A percentile compares a stretch with the other conserved stretches of the same genome.
Evolutionary conservation across 768 basidiomycete genomes (phyloP).

Genomic region (Suillus placidus): DNA sequence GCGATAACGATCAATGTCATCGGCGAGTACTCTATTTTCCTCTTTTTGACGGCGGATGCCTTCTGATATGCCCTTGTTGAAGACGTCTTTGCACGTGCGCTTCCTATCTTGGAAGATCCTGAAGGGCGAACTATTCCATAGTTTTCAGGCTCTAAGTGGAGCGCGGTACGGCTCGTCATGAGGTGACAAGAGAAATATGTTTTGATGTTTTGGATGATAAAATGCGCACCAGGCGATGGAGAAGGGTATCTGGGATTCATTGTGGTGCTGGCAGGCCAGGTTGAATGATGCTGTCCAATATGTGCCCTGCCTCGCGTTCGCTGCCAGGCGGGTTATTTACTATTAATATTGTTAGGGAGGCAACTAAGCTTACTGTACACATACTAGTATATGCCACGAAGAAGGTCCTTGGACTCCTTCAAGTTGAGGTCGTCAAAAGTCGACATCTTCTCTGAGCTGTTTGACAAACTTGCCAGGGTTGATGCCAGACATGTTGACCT

Average conservation of each 20-base stretch:
- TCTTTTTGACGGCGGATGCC: slow-evolving; percentile 44
- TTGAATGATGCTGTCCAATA: slow-evolving; percentile 35
- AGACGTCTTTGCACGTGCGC: slow-evolving; percentile 40
- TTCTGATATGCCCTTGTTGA: slow-evolving; percentile 42
- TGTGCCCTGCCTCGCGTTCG: slow-evolving; percentile 33
- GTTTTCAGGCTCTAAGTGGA: slow-evolving; percentile 34
- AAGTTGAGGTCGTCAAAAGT: too few relatives aligned
- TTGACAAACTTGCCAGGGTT: too few relatives aligned
- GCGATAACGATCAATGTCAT: slow-evolving; percentile 37
- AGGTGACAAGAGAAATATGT: slow-evolving; percentile 37
- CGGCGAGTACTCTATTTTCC: slow-evolving; percentile 38
- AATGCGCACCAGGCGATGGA: slow-evolving; percentile 25
- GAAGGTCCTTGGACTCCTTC: too few relatives aligned
- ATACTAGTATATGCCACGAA: too few relatives aligned
- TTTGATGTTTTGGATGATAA: slow-evolving; percentile 13
- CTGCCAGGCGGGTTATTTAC: slow-evolving; percentile 32
- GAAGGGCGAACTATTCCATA: slow-evolving; percentile 44
- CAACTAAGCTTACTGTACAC: too few relatives aligned
- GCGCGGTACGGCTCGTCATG: slow-evolving; percentile 35
- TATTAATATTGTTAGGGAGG: too few relatives aligned
- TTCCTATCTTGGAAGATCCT: slow-evolving; percentile 43
- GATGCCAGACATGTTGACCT: too few relatives aligned
- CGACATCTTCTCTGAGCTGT: too few relatives aligned
- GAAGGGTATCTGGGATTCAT: slow-evolving; percentile 23
- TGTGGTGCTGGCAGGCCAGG: slow-evolving; percentile 10